Base-by-base conservation (phyloP, 2,329 filamentous ascomycete genomes). In the Rugonectria rugulosa region DNA sequence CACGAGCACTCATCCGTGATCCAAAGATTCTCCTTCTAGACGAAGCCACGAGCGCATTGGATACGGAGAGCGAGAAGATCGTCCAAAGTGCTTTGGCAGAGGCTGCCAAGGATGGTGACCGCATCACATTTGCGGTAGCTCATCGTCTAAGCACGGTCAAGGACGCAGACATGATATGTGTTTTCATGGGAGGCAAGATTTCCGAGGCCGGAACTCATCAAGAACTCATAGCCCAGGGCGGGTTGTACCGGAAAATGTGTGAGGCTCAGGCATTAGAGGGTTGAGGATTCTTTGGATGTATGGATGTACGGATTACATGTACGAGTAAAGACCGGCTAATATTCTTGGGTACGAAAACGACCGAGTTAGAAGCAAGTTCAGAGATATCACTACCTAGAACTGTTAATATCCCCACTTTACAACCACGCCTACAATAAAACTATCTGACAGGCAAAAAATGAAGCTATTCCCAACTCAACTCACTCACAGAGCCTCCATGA, bases 81-180 rank as follows among this genome's bases (percentile, higher is more conserved):
- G 66, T 98, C 56, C 97, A 98, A 72, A 86, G 89, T 62, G 94
- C 93, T 2, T 81, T 98, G 5, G 85, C 85, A 3, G 87, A 85
- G 65, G 86, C 86, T 32, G 82, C 97, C 20, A 86, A 97, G 36
- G 82, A 85, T 60, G 91, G 91, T 27, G 89, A 67, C 36, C 64
- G 65, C 12, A 67, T 66, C 32, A 68, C 65, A 5, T 56, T 68
- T 37, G 65, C 65, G 88, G 97, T 98, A 66, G 94, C 93, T 1
- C 93, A 98, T 75, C 86, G 94, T 36, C 81, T 97, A 5, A 95
- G 90, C 5, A 97, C 93, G 0, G 96, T 97, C 74, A 96, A 97
- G 74, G 79, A 87, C 50, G 83, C 83, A 0, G 82, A 88, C 65
- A 70, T 78, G 5, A 88, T 88, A 20, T 86, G 83, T 59, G 84